A percentile compares a stretch with the other conserved stretches of the same genome.
Evolutionary conservation across 23 red algal species (phyloP).

Genomic region (Agarophyton chilense): DNA sequence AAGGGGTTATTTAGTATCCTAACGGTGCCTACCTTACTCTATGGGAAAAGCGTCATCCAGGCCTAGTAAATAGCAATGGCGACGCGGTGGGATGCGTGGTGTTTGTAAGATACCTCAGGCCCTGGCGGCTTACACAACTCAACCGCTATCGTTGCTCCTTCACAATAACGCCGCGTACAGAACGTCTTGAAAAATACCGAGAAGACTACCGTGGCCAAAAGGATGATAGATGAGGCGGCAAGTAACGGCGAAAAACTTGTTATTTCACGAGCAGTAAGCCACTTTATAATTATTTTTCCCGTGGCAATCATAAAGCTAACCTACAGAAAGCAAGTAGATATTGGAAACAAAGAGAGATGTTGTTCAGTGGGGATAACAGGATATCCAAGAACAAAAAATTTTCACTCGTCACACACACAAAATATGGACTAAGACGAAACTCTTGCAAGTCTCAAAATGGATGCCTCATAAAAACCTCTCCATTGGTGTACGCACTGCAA

Average conservation of each 20-base stretch:
- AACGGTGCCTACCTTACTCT: too few relatives aligned
- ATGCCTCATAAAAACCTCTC: background rate
- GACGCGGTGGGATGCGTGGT: too few relatives aligned
- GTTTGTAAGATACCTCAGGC: too few relatives aligned
- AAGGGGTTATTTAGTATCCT: too few relatives aligned
- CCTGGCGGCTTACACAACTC: too few relatives aligned
- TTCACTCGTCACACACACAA: slow-evolving; percentile 2
- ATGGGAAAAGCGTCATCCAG: too few relatives aligned
- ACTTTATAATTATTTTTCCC: slow-evolving; percentile 7
- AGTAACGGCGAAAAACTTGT: slow-evolving; percentile 20
- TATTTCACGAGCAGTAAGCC: background rate
- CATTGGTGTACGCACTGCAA: background rate
- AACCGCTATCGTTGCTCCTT: too few relatives aligned
- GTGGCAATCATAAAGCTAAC: background rate
- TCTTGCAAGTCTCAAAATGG: background rate
- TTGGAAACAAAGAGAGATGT: background rate
- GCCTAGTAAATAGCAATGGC: too few relatives aligned
- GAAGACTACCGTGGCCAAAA: background rate
- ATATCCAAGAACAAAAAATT: background rate
- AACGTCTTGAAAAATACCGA: background rate
- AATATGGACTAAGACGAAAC: background rate
- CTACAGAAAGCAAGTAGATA: background rate
- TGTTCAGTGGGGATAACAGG: background rate
- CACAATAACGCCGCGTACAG: background rate
- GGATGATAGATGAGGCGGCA: background rate